Conservation (phyloP, 805 yeast genomes). For the Pichia eremophila region DNA sequence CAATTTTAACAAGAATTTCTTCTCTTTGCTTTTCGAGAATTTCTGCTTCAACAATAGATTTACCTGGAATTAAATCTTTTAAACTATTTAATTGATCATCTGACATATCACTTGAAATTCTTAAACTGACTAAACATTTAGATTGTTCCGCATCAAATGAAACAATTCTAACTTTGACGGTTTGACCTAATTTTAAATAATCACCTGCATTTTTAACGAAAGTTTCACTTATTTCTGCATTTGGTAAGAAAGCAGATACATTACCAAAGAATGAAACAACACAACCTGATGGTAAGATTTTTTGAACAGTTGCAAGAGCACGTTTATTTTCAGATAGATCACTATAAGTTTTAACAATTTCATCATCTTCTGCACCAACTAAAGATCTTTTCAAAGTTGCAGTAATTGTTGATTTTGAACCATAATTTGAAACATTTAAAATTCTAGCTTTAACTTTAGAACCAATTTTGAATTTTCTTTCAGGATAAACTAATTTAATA, state of each 20-base stretch:
- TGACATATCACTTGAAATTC: conserved; percentile 47
- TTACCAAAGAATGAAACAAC: conserved; percentile 75
- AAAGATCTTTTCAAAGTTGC: conserved; percentile 79
- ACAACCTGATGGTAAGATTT: conserved; percentile 69
- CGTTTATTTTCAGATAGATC: conserved; percentile 34
- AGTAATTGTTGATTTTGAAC: conserved; percentile 37
- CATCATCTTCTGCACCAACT: conserved; percentile 54
- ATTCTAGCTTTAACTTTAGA: conserved; percentile 71
- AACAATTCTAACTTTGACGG: conserved; percentile 61
- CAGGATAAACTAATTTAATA: conserved; percentile 76
- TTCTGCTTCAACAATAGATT: conserved; percentile 46
- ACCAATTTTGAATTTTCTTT: conserved; percentile 83
- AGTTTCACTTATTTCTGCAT: conserved; percentile 82
- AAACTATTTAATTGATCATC: conserved; percentile 39
- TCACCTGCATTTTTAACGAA: conserved; percentile 71
- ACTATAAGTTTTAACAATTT: conserved; percentile 33
- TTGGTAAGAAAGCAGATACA: conserved; percentile 73
- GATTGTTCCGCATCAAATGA: conserved; percentile 43
- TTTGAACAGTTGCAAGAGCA: conserved; percentile 68
- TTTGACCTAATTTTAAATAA: conserved; percentile 74
- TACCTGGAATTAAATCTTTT: conserved; percentile 46
- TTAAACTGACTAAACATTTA: conserved; percentile 65
- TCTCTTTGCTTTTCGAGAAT: conserved; percentile 73
- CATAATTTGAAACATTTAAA: conserved; percentile 36
- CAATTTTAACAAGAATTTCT: conserved; percentile 54